phyloP scores from a whole-genome alignment of 257 asterid genomes.

The Solanum neorickii region DNA sequence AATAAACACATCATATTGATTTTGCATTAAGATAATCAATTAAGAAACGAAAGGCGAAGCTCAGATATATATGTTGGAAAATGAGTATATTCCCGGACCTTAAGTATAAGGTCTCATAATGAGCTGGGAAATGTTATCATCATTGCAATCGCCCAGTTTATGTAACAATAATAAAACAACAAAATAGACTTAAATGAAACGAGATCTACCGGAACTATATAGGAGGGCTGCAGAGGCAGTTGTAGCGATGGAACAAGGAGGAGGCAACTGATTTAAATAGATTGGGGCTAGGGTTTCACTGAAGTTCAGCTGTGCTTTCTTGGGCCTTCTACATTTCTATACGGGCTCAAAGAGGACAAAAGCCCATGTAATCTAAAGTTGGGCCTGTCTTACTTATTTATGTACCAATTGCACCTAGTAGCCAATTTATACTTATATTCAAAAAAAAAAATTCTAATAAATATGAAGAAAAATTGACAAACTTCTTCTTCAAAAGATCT shows the following conservation, averaged over 20 bases:
- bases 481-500: neutral
- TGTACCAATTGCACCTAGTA: too few relatives aligned
- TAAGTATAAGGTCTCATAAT: slow-evolving; percentile 37
- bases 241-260: neutral
- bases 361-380: neutral
- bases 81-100: slow-evolving; percentile 20
- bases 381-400: neutral
- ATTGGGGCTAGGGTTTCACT: neutral
- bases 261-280: neutral
- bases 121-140: slow-evolving; percentile 54
- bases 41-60: neutral
- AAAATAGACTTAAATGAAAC: neutral
- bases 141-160: slow-evolving; percentile 10
- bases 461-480: neutral
- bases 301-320: neutral
- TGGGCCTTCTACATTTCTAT: neutral
- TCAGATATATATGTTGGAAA: slow-evolving; percentile 22
- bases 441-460: too few relatives aligned
- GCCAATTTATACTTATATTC: neutral
- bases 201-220: neutral
- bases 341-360: neutral
- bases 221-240: neutral
- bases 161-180: neutral
- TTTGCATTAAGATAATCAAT: neutral
- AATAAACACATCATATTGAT: neutral